Evolutionary conservation across 371 early-diverging fungal species (phyloP).

Genomic region (Capillidium heterosporum): DNA sequence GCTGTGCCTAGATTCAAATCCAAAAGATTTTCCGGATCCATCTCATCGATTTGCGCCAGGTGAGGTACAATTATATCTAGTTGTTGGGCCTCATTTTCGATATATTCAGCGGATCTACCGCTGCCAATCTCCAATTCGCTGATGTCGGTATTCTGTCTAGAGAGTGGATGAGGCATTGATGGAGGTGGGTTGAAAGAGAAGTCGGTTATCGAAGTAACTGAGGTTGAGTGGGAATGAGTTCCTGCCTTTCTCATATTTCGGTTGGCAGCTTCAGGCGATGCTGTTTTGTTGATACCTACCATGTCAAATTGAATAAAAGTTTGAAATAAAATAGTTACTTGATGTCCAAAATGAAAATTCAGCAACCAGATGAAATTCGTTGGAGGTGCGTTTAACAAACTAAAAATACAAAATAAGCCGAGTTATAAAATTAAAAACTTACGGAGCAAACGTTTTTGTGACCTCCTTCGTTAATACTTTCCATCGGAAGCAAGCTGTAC

Average conservation of each 20-base stretch:
- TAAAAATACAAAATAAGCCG: not conserved
- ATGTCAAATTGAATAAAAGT: not conserved
- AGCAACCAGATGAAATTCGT: not conserved
- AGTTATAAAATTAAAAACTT: not conserved
- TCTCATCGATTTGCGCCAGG: not conserved
- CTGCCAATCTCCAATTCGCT: not conserved
- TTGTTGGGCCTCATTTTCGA: not conserved
- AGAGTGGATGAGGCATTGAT: too few species aligned
- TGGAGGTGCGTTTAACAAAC: not conserved
- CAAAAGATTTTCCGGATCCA: not conserved
- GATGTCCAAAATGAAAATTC: not conserved
- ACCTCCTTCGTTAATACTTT: not conserved
- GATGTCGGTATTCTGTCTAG: too few species aligned
- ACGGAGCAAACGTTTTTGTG: slow-evolving; percentile 3
- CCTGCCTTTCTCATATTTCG: not conserved
- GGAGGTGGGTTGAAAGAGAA: not conserved
- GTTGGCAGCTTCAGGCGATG: not conserved
- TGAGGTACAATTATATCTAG: not conserved
- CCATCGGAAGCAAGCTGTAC: not conserved
- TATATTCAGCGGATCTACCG: not conserved
- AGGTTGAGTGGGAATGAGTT: not conserved
- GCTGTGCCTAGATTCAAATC: not conserved
- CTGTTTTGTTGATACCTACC: not conserved
- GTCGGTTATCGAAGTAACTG: not conserved
- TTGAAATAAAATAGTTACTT: not conserved